These are phyloP conservation scores for Jackrogersella minutella DNA, from an alignment of 495 filamentous ascomycete species.

Conservation along the genomic window DNA sequence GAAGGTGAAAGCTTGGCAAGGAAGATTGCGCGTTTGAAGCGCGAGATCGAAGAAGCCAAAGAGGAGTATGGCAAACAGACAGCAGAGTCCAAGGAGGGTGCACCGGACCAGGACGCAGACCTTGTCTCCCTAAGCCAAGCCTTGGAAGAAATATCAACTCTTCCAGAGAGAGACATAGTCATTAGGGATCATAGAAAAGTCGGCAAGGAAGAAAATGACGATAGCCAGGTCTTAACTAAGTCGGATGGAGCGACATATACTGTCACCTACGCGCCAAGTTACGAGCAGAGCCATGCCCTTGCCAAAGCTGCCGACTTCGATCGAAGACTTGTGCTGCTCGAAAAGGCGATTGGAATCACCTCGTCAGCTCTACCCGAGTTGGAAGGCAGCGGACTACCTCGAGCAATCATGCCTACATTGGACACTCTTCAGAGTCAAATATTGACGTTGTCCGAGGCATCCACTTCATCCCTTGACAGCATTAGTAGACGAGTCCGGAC, in stretches of 20 bases:
- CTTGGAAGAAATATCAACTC: conserved; percentile 64
- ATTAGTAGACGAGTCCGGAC: conserved; percentile 76
- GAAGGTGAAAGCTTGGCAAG: conserved; percentile 75
- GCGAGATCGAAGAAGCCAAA: conserved; percentile 82
- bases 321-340: conserved; percentile 75
- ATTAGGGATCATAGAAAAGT: conserved; percentile 42
- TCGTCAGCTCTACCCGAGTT: conserved; percentile 71
- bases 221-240: conserved; percentile 17
- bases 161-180: conserved; percentile 42
- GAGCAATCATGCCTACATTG: conserved; percentile 79
- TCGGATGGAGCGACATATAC: conserved; percentile 56
- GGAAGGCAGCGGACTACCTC: conserved; percentile 62
- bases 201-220: conserved; percentile 13
- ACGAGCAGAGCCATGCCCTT: conserved; percentile 70
- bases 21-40: conserved; percentile 77
- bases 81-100: conserved; percentile 44
- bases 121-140: conserved; percentile 70
- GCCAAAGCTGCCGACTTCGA: conserved; percentile 90
- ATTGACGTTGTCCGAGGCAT: conserved; percentile 67
- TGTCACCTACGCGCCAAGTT: conserved; percentile 63
- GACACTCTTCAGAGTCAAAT: conserved; percentile 79
- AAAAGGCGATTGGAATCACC: conserved; percentile 81
- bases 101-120: conserved; percentile 49
- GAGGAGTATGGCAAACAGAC: conserved; percentile 66
- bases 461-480: conserved; percentile 73